Evolutionary conservation across 768 basidiomycete species (phyloP).

Genomic region (Lepiota brunneoincarnata): DNA sequence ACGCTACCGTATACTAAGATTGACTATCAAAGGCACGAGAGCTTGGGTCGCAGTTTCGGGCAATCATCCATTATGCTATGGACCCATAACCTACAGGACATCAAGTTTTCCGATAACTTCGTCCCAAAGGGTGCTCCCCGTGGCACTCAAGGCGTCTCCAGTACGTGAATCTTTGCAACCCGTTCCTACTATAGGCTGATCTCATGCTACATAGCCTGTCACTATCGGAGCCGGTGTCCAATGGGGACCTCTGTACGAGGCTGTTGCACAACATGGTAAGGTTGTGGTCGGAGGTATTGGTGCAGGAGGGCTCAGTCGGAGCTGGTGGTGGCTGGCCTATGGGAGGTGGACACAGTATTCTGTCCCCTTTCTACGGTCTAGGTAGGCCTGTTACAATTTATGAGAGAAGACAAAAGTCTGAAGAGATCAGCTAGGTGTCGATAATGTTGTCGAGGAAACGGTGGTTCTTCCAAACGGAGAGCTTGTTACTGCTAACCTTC

Average conservation of each 20-base stretch:
- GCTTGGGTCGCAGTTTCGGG: slow-evolving; percentile 35
- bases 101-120: slow-evolving; percentile 26
- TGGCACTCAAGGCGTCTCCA: slow-evolving; percentile 2
- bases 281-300: slow-evolving; percentile 37
- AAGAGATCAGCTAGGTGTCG: slow-evolving; percentile 35
- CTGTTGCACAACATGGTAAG: slow-evolving; percentile 25
- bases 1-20: not conserved
- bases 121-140: slow-evolving; percentile 25
- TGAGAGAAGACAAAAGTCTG: too few species aligned
- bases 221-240: slow-evolving; percentile 33
- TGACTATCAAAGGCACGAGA: slow-evolving; percentile 34
- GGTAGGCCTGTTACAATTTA: slow-evolving; percentile 25
- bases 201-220: slow-evolving; percentile 19
- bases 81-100: slow-evolving; percentile 39
- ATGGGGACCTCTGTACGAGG: slow-evolving; percentile 34
- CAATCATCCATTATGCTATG: slow-evolving; percentile 36
- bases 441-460: slow-evolving; percentile 43
- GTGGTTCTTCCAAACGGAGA: slow-evolving; percentile 41
- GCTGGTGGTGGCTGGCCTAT: slow-evolving; percentile 46
- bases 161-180: slow-evolving; percentile 25
- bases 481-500: slow-evolving; percentile 34
- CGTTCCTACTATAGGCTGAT: slow-evolving; percentile 32
- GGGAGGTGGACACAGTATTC: slow-evolving; percentile 44
- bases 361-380: slow-evolving; percentile 39
- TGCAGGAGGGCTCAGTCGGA: slow-evolving; percentile 36